Evolutionary conservation across 345 rosid genomes (phyloP), one percentile per base, ranked within the genome.

Genomic region (Gossypium australe): DNA sequence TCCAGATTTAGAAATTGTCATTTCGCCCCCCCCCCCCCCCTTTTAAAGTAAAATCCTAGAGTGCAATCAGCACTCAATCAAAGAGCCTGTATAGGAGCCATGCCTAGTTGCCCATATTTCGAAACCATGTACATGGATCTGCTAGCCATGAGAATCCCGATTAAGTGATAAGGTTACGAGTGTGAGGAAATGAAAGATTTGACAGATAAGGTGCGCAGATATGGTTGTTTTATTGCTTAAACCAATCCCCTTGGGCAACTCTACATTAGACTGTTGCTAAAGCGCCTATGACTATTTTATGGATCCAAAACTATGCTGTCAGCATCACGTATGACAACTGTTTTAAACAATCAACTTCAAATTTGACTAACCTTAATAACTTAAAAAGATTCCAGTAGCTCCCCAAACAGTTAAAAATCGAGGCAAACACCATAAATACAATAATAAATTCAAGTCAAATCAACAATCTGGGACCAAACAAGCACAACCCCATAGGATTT

Each of bases 351-450:
- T 18, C 29, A 59, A 59, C 76, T 70, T 38, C 44, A 12, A 71
- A 22, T 67, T 82, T 63, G 79, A 79, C 38, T 45, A 60, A 79
- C 65, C 85, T 65, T 56, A n/a, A 68, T 55, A 73, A 69, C 71
- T 76, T 20, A 9, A 8, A 67, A 68, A 60, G 63, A 57, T 47
- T 73, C 76, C 43, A 76, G 58, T 63, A 52, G 67, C 71, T 72
- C 77, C 70, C 78, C 70, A 67, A 43, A 70, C 64, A 70, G 79
- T 76, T 52, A 53, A 45, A 70, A 25, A 44, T 70, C 29, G 60
- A 20, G 71, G 18, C 56, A 22, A 80, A 62, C 67, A 74, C 55
- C 58, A 62, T 71, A 70, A 70, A 72, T 22, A 69, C 82, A 34
- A 4, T 34, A 81, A 24, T 29, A 34, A 60, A 72, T 62, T 71